phyloP scores from a whole-genome alignment of 2,329 filamentous ascomycete genomes.

The Fusarium agapanthi region DNA sequence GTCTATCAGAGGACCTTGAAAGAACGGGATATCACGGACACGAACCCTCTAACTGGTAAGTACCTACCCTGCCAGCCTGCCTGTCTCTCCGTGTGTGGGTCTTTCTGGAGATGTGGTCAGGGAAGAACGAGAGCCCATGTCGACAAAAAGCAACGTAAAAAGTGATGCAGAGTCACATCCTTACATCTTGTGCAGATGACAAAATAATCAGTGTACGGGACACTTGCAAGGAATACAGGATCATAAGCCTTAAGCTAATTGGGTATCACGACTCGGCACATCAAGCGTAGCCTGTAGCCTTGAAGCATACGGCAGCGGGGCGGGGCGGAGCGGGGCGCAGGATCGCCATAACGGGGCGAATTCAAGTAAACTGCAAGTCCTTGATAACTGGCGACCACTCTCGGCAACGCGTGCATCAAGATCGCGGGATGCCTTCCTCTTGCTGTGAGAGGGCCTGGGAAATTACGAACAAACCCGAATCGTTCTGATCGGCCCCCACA shows the following conservation, averaged over 20 bases:
- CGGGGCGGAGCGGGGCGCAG: slow-evolving; percentile 29
- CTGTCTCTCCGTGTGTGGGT: slow-evolving; percentile 3
- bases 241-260: slow-evolving; percentile 12
- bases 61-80: not conserved
- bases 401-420: not conserved
- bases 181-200: slow-evolving; percentile 4
- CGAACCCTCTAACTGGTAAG: not conserved
- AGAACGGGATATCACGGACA: slow-evolving; percentile 11
- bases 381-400: slow-evolving; percentile 1
- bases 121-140: not conserved
- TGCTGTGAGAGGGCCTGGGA: not conserved
- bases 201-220: not conserved
- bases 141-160: not conserved
- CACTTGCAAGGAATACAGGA: not conserved
- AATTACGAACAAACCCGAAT: not conserved
- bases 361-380: not conserved
- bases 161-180: not conserved
- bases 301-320: slow-evolving; percentile 28
- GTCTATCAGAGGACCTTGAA: not conserved
- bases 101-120: slow-evolving; percentile 2
- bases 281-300: not conserved
- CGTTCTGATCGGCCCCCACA: slow-evolving; percentile 13
- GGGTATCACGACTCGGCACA: slow-evolving; percentile 7
- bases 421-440: not conserved
- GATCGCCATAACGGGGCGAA: not conserved